Base-by-base conservation (phyloP, 768 basidiomycete species). In the Suillus hirtellus region DNA sequence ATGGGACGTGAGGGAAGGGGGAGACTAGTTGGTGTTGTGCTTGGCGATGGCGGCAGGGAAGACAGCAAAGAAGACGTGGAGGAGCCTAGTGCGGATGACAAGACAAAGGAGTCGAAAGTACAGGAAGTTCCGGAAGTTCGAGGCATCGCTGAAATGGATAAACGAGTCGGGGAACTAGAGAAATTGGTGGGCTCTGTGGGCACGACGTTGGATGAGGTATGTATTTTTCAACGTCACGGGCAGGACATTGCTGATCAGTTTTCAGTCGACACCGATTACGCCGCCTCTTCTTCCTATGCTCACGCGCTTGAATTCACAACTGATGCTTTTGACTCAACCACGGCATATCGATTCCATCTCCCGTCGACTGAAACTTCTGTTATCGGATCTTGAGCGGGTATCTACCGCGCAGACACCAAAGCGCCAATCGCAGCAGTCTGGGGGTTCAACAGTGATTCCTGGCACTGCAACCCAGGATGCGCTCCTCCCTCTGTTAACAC, bases 291-390 rank as follows among this genome's bases (percentile, higher is more conserved):
- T 97, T 4, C 89, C 93, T 0, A 84, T 92, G 56, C 82, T 98
- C 60, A 84, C 85, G 19, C 86, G 92, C 50, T 85, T 98, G 50
- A 94, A 93, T 70, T 86, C 87, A 24, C 95, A 97, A 72, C 79
- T 99, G 27, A 86, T 88, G 8, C 81, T 98, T 17, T 86, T 99
- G 53, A 93, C 96, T 0, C 95, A 98, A 78, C 96, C 97, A 0
- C 88, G 96, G 17, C 95, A 99, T 71, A 89, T 99, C 58, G 97
- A 99, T 75, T 92, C 94, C 12, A 91, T 98, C 65, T 96, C 96
- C 2, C 86, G 96, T 5, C 89, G 96, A 5, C 84, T 99, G 65
- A 99, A 99, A 71, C 80, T 98, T 9, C 84, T 99, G 19, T 82
- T 96, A 15, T 89, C 95, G 1, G 97, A 99, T 75, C 84, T 99